Evolutionary conservation across 495 filamentous ascomycete species (phyloP), one percentile per base, ranked within the genome.

Genomic region (Penicillium paradoxum): DNA sequence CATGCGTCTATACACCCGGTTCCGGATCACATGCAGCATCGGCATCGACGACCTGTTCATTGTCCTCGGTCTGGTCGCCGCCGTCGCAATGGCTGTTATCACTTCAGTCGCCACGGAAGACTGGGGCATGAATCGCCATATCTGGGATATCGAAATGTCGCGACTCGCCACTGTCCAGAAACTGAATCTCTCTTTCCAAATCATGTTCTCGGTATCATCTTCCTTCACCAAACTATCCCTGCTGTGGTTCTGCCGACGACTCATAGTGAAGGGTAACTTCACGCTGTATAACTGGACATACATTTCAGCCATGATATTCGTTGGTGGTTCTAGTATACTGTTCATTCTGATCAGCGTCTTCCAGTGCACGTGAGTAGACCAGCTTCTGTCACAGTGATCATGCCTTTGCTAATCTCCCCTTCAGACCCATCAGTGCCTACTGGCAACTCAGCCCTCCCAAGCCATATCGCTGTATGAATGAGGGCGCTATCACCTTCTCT

Each of bases 151-250:
- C 4, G 71, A 72, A 18, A 9, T 56, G 10, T 27, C 60, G 2
- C 63, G 67, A 63, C 48, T 74, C 11, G 57, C 66, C 14, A 58
- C 55, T 17, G 57, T 64, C 25, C 63, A 72, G 49, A 75, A 77
- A 48, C 59, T 82, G 37, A 75, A 80, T 15, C 63, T 84, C 34
- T 59, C 66, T 9, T 79, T 77, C 39, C 73, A 81, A 54, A 69
- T 81, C 9, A 59, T 77, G 18, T 85, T 84, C 59, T 75, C 73
- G 0, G 10, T 79, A 25, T 69, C 81, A 2, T 77, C 80, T 2
- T 73, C 63, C 13, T 65, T 83, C 22, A 83, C 78, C 25, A 80
- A 83, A 32, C 63, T 84, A 21, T 83, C 81, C 2, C 69, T 84
- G 19, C 65, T 84, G 7, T 78, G 73, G 63, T 79, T 84, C 59